Evolutionary conservation across 2,329 filamentous ascomycete species (phyloP), one percentile per base, ranked within the genome.

Genomic region (Sclerotinia nivalis): DNA sequence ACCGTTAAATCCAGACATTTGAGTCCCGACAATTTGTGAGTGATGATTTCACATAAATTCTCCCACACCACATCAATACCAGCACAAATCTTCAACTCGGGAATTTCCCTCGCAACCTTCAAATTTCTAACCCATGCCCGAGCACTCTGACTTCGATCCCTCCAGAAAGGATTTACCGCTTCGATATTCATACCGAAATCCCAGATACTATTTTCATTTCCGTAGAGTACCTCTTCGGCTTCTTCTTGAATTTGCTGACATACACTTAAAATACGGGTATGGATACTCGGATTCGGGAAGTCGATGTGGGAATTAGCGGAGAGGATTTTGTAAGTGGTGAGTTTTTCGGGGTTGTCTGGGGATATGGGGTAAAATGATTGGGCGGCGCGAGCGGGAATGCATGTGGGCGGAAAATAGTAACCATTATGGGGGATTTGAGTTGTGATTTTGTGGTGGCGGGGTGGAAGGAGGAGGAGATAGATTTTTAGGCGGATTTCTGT

Each of bases 401-500:
- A 70, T 28, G 65, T 64, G 13, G 72, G 71, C 40, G 72, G 74
- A 66, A 72, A 77, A 64, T 73, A 77, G 61, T 68, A 75, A 28
- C 76, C 75, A n/a, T 74, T 75, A 34, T 73, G 67, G 0, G 75
- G 75, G 40, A 75, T 70, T 59, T 77, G 75, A 25, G 75, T 77
- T 18, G 72, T 70, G 22, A 78, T 76, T 25, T 67, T 76, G 65
- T 78, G 76, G 18, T 64, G 68, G 4, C 75, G 71, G 15, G 75
- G 56, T 28, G 76, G 76, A 10, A 78, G 72, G 34, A 78, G 71
- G 40, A 73, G 70, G 1, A 37, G 59, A 62, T 77, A 77, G 37
- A 78, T 75, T 66, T 76, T 75, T 0, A 77, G 71, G 4, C 76
- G 75, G n/a, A 77, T 65, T 67, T 77, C 77, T 1, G 75, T 52